Evolutionary conservation across 306 rosid genomes (phyloP), one percentile per base, ranked within the genome.

Genomic region (Carpinus fangiana): DNA sequence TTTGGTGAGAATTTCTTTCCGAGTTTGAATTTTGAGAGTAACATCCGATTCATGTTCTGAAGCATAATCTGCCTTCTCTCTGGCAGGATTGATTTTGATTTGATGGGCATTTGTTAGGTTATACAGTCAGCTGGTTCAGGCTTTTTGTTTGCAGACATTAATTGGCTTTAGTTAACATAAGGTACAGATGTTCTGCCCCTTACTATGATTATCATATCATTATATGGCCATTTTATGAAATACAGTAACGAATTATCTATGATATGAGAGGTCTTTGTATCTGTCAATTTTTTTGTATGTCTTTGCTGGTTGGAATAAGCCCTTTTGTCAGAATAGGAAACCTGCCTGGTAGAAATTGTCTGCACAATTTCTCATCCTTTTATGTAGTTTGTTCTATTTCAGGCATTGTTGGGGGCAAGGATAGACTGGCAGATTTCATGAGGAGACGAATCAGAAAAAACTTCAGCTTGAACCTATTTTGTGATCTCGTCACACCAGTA

Each of bases 401-500:
- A 72, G 81, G 64, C 51, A 38, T 74, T 72, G 76, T 43, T 45
- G 81, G 52, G 28, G 31, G 31, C 73, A 62, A 59, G 69, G 54
- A n/a, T 34, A 55, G 66, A 55, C 56, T 60, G 8, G 31, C 69
- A n/a, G 69, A 81, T 76, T 57, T 60, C 71, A 34, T 48, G 76
- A 69, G 59, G 51, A 41, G 52, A 8, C 72, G 9, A 38, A 1
- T 67, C 13, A 67, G 28, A 75, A 75, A 75, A 41, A 47, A 54
- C 76, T 70, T 72, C 23, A 61, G 72, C 80, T 60, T 77, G 12
- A 48, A 67, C 47, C 62, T 20, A 77, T 43, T 83, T 76, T 57
- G 61, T 75, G 31, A 41, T 41, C 80, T 74, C 82, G 71, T 66
- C 67, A 76, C 76, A 78, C 83, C 70, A 62, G 77, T 26, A 67